phyloP scores from a whole-genome alignment of 768 basidiomycete species.

The Cystofilobasidium ferigula region DNA sequence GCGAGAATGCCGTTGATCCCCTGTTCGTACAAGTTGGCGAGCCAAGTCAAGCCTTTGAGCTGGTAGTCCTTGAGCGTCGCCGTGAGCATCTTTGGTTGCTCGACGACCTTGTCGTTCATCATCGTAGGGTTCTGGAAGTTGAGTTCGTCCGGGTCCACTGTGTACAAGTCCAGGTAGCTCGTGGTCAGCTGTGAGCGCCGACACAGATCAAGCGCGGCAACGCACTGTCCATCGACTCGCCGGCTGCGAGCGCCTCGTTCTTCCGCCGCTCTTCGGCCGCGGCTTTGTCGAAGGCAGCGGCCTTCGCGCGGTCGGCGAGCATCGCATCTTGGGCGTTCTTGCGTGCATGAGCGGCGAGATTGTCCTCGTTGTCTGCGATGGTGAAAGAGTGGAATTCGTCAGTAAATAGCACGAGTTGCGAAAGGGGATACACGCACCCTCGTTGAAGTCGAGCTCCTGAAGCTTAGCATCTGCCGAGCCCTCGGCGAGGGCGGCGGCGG shows the following conservation, averaged over 20 bases:
- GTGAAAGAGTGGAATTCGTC: slow-evolving; percentile 11
- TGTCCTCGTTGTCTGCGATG: slow-evolving; percentile 66
- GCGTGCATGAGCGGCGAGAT: slow-evolving; percentile 70
- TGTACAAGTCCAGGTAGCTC: background rate
- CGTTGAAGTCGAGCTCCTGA: slow-evolving; percentile 77
- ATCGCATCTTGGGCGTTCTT: slow-evolving; percentile 85
- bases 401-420: background rate
- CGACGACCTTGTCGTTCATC: slow-evolving; percentile 69
- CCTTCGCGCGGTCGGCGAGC: slow-evolving; percentile 61
- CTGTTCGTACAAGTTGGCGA: slow-evolving; percentile 93
- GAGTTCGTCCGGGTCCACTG: slow-evolving; percentile 90
- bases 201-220: background rate
- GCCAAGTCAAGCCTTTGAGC: slow-evolving; percentile 93
- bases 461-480: slow-evolving; percentile 45
- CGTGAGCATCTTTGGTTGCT: slow-evolving; percentile 91
- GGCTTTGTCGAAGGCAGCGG: slow-evolving; percentile 72
- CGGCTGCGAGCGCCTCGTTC: slow-evolving; percentile 48
- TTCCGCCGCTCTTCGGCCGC: slow-evolving; percentile 70
- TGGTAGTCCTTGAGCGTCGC: slow-evolving; percentile 97
- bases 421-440: slow-evolving; percentile 48
- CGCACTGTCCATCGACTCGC: slow-evolving; percentile 17
- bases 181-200: no score
- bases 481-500: slow-evolving; percentile 37
- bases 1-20: slow-evolving; percentile 99
- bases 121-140: slow-evolving; percentile 99